Base-by-base conservation (phyloP, 2,329 filamentous ascomycete genomes). In the Apiospora saccharicola region DNA sequence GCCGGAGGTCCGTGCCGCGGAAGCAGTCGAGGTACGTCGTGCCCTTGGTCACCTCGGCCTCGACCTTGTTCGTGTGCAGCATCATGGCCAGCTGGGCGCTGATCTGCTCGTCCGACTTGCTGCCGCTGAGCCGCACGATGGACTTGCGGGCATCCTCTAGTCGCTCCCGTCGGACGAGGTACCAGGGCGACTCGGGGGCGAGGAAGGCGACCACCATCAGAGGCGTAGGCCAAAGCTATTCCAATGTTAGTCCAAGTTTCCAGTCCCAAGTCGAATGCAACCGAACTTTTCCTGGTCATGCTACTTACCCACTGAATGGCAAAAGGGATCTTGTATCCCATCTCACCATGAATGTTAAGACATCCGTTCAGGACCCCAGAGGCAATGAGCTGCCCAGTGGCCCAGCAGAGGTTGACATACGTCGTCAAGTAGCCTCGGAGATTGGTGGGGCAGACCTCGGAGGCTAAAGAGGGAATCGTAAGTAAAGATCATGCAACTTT, bases 141-240 rank as follows among this genome's bases (percentile, higher is more conserved):
- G 82, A 77, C 37, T 75, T 75, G 51, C 79, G 78, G 8, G 85
- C 85, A 22, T 81, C 77, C 2, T 81, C 79, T 8, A 80, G 74
- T 7, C 80, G 80, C 7, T 82, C 82, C 2, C 80, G 76, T 6
- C 85, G 82, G 41, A 86, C 82, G 4, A 84, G 80, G 80, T 82
- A 85, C 83, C 85, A 87, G 0, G 85, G 85, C 44, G 82, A 85
- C 74, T 87, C 85, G 1, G 85, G 85, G 6, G 84, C 83, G n/a
- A 86, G 81, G 37, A 79, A 76, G 14, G 82, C 81, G 1, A 80
- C 77, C 0, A 84, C 74, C 70, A 86, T 77, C 0, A 86, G 77
- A 1, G 84, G 81, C 0, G 83, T 77, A 2, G 84, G 83, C 81
- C 84, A 86, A 2, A 81, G 37, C 78, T 80, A 68, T 69, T n/a